Conservation (phyloP, 768 basidiomycete genomes). For the Suillus placidus region DNA sequence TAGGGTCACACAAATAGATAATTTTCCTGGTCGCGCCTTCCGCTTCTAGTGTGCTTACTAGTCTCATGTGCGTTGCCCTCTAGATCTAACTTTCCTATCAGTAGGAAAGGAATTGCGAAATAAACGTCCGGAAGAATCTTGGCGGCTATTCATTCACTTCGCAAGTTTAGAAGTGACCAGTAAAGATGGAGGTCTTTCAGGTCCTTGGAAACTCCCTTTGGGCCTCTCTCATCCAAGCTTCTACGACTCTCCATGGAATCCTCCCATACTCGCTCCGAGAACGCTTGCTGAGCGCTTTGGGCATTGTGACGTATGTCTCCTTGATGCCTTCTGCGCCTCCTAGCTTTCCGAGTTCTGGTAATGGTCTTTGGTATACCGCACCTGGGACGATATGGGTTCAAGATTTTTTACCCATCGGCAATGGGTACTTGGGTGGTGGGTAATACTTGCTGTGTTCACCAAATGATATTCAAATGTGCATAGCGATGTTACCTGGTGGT, state of each 20-base stretch:
- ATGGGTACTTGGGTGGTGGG: slow-evolving; percentile 69
- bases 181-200: slow-evolving; percentile 27
- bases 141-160: not conserved
- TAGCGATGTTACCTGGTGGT: slow-evolving; percentile 70
- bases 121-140: not conserved
- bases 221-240: slow-evolving; percentile 18
- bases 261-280: slow-evolving; percentile 23
- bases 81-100: not conserved
- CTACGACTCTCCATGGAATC: slow-evolving; percentile 17
- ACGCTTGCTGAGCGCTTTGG: slow-evolving; percentile 25
- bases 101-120: not conserved
- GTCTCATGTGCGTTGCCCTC: not conserved
- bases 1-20: not conserved
- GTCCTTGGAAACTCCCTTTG: slow-evolving; percentile 22
- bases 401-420: slow-evolving; percentile 71
- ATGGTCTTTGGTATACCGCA: slow-evolving; percentile 70
- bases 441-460: slow-evolving; percentile 5
- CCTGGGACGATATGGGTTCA: slow-evolving; percentile 58
- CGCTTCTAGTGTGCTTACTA: not conserved
- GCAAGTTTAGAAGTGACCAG: not conserved
- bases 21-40: not conserved
- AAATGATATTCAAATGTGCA: slow-evolving; percentile 3
- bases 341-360: slow-evolving; percentile 72
- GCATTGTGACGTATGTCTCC: slow-evolving; percentile 22
- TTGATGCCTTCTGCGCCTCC: slow-evolving; percentile 31